phyloP scores from a whole-genome alignment of 108 stramenopile genomes.

The Aurantiochytrium sp. region DNA sequence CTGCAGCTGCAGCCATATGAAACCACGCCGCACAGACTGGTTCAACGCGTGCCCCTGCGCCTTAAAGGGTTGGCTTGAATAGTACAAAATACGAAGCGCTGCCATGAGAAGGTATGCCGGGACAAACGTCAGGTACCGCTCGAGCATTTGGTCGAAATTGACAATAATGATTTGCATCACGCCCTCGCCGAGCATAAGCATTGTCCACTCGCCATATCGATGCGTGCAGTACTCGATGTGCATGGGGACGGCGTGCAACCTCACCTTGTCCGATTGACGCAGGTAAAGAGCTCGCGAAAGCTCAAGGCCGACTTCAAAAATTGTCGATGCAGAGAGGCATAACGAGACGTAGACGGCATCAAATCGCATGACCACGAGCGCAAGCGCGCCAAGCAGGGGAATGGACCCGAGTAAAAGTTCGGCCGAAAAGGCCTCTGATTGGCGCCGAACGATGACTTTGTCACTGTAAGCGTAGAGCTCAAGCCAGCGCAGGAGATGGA shows the following conservation, averaged over 20 bases:
- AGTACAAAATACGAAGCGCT: background rate
- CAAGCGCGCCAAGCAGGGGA: background rate
- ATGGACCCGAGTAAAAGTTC: background rate
- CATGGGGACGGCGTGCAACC: constrained; percentile 36
- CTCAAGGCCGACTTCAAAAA: background rate
- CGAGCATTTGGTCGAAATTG: background rate
- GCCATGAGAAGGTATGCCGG: constrained; percentile 8
- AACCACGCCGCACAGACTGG: constrained; percentile 11
- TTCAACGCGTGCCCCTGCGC: background rate
- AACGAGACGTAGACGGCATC: background rate
- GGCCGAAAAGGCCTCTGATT: background rate
- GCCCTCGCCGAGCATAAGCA: constrained; percentile 65
- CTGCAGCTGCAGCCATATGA: background rate
- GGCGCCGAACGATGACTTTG: background rate
- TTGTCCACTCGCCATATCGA: constrained; percentile 64
- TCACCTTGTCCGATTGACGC: too few relatives aligned
- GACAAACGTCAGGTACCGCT: background rate
- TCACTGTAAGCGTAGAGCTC: background rate
- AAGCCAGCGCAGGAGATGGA: background rate
- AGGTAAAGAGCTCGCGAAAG: background rate
- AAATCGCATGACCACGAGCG: background rate
- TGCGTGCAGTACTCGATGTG: constrained; percentile 60
- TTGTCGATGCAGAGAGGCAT: background rate
- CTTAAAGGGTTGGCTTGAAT: background rate
- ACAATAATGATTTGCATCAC: constrained; percentile 58